Conservation (phyloP, 1,284 basidiomycete species). For the Athelia psychrophila region DNA sequence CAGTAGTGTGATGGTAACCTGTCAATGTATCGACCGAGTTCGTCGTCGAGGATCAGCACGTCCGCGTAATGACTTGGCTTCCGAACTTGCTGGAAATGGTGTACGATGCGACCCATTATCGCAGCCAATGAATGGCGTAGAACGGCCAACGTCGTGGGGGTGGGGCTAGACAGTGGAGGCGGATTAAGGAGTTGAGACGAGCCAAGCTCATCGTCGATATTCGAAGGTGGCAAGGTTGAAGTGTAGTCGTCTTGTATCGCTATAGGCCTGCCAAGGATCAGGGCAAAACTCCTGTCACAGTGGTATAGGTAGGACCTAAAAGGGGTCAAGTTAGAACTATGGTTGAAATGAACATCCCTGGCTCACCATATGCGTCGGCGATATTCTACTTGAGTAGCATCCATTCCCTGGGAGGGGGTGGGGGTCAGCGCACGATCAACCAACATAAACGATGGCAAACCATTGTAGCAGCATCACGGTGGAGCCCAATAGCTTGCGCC, state of each 20-base stretch:
- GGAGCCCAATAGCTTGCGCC: slow-evolving; percentile 91
- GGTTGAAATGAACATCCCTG: not conserved
- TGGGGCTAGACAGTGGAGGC: slow-evolving; percentile 69
- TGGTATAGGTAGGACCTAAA: slow-evolving; percentile 88
- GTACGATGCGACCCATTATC: slow-evolving; percentile 90
- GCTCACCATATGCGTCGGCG: slow-evolving; percentile 83
- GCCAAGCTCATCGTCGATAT: slow-evolving; percentile 72
- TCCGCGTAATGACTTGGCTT: slow-evolving; percentile 84
- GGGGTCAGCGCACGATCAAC: slow-evolving; percentile 3
- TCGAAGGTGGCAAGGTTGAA: slow-evolving; percentile 79
- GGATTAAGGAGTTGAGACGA: slow-evolving; percentile 39
- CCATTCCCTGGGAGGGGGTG: slow-evolving; percentile 53
- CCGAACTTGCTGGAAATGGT: slow-evolving; percentile 92
- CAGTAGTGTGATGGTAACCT: slow-evolving; percentile 76
- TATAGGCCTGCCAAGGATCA: slow-evolving; percentile 88
- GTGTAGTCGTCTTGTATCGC: slow-evolving; percentile 87
- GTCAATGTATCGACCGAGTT: slow-evolving; percentile 77
- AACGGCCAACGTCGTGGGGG: slow-evolving; percentile 85
- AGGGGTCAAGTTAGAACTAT: slow-evolving; percentile 9
- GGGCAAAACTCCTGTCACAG: slow-evolving; percentile 89
- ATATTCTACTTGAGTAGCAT: slow-evolving; percentile 83
- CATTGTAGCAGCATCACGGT: slow-evolving; percentile 87
- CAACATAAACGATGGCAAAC: slow-evolving; percentile 38
- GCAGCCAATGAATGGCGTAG: slow-evolving; percentile 80
- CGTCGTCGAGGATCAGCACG: slow-evolving; percentile 81